Base-by-base conservation (phyloP, 306 rosid species). In the Pueraria montana region DNA sequence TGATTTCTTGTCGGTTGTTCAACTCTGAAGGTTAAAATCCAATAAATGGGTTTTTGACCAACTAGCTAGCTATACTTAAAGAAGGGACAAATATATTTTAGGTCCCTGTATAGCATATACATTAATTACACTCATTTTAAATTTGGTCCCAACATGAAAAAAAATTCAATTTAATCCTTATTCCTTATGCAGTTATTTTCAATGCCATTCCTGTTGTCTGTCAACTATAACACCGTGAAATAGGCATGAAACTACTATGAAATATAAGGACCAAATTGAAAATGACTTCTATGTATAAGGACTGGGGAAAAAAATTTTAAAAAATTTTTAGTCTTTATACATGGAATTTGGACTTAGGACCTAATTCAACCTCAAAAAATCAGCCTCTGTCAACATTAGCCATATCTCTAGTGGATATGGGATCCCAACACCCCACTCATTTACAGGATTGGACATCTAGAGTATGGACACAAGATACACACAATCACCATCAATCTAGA, bases 1-100 rank as follows among this genome's bases (percentile, higher is more conserved):
- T 30, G 53, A 13, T 72, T 63, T 52, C 32, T 74, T 8, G 17
- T 36, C 24, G 62, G 65, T 64, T 27, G 49, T 66, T 73, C 38
- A 46, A 75, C 32, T 58, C 42, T 52, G 13, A 50, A 21, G 42
- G 43, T 45, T 67, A 58, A 72, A 53, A 27, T 21, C 20, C 67
- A 59, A 56, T 32, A 43, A 3, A 62, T 46, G 66, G 67, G 24
- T 53, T 80, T 68, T 6, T 40, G 16, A 16, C 45, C 38, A 61
- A 80, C 79, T 24, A 23, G 14, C 16, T 21, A 61, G 46, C 69
- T 50, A 23, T 27, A 49, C 24, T 20, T 38, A 34, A 46, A 65
- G 24, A 65, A 46, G 50, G 58, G 49, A 30, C 40, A 49, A 48
- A 77, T 34, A 36, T 36, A 36, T 4, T 36, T 66, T 38, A 26